Conservation (phyloP, 352 stramenopile genomes). For the Elongisporangium anandrum region DNA sequence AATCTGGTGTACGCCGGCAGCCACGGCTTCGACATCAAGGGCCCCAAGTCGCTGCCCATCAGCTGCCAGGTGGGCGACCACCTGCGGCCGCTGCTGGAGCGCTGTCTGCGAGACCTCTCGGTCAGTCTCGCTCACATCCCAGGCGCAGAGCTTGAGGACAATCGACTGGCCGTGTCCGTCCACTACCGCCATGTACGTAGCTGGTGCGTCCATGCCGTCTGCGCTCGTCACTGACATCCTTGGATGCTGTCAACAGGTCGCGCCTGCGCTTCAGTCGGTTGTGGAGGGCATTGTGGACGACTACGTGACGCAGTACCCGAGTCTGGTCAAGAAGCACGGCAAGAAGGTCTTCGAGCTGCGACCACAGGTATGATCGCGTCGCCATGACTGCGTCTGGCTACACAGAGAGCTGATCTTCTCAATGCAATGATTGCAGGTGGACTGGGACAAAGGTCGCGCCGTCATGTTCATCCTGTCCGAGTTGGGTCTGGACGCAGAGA, state of each 20-base stretch:
- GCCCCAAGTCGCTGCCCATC: slow-evolving; percentile 46
- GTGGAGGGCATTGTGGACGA: slow-evolving; percentile 87
- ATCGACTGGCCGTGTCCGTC: slow-evolving; percentile 66
- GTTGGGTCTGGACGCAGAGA: slow-evolving; percentile 52
- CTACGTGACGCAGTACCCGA: slow-evolving; percentile 48
- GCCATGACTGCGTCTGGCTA: slow-evolving; percentile 1
- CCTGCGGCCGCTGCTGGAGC: slow-evolving; percentile 42
- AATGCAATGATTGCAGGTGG: slow-evolving; percentile 23
- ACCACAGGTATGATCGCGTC: slow-evolving; percentile 23
- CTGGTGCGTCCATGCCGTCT: too few relatives aligned
- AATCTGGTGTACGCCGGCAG: slow-evolving; percentile 78
- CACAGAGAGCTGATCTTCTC: neutral
- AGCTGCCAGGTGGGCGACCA: slow-evolving; percentile 54
- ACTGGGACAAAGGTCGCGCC: slow-evolving; percentile 80
- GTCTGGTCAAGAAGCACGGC: slow-evolving; percentile 57
- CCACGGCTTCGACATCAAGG: slow-evolving; percentile 81
- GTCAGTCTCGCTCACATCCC: slow-evolving; percentile 34
- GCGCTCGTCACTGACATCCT: neutral
- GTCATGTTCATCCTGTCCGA: slow-evolving; percentile 72
- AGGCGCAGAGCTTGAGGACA: slow-evolving; percentile 73
- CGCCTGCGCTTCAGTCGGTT: slow-evolving; percentile 33
- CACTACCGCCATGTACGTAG: slow-evolving; percentile 73
- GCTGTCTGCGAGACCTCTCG: slow-evolving; percentile 28
- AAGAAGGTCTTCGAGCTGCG: slow-evolving; percentile 82
- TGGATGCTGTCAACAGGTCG: slow-evolving; percentile 22